Evolutionary conservation across 106 monocot species (phyloP), one percentile per base, ranked within the genome.

Genomic region (Posidonia australis): DNA sequence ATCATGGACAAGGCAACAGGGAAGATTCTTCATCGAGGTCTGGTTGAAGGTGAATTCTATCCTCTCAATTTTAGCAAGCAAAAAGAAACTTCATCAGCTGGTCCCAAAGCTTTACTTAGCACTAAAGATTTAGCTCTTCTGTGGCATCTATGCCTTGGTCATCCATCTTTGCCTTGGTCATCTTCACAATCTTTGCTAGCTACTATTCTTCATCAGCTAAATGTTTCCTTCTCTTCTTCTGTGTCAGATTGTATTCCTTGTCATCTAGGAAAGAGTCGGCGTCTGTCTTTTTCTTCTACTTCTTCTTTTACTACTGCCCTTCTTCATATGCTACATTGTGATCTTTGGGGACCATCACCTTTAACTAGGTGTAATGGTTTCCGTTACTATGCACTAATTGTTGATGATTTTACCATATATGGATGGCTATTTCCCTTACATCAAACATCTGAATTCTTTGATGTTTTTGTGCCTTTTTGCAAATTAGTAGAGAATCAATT

Each of bases 321-420:
- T 28, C 18, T 59, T 43, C 44, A 20, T 44, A 10, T 41, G 0
- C 53, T 54, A 53, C n/a, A n/a, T n/a, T n/a, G n/a, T n/a, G n/a
- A n/a, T n/a, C n/a, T n/a, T n/a, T n/a, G n/a, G n/a, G n/a, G 67
- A 25, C 69, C 55, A 13, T 14, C 54, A 9, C 67, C 67, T 2
- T n/a, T 54, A 6, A 32, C 41, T 5, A 51, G 1, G 28, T 30
- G 32, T 54, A 25, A 24, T 54, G 32, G 32, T 2, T 55, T 32
- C 17, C 18, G 11, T 12, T 67, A 67, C 30, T 67, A 54, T 55
- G 18, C 54, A 16, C 14, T n/a, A 6, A 52, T 67, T 9, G 31
- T 67, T 17, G 67, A 67, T 41, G 67, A 67, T 29, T 55, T 31
- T 32, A 17, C 28, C 19, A 29, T 18, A 21, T 67, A 28, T 21